phyloP scores from a whole-genome alignment of 2,329 filamentous ascomycete genomes.

The Hypocreales sp. region DNA sequence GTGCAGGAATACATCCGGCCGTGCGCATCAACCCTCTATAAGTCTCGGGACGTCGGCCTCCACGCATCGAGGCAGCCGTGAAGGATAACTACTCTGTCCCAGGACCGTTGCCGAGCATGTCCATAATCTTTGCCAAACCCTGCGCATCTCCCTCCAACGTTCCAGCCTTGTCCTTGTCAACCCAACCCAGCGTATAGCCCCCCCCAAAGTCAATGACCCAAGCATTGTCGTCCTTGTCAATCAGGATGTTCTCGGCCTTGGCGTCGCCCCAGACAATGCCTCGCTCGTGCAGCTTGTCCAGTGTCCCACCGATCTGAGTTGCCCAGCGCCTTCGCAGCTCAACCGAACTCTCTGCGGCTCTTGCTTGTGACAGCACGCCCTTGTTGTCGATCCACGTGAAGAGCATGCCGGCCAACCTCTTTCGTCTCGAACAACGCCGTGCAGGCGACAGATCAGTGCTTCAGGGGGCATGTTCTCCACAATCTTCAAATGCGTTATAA shows the following conservation, averaged over 20 bases:
- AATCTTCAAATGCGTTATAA: no score
- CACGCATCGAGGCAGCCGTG: background rate
- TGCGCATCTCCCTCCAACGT: slow-evolving; percentile 1
- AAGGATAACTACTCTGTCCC: no score
- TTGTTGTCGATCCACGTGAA: no score
- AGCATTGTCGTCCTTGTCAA: slow-evolving; percentile 11
- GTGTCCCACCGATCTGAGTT: slow-evolving; percentile 4
- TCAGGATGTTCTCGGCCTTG: slow-evolving; percentile 15
- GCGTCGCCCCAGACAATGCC: slow-evolving; percentile 16
- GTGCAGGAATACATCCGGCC: no score
- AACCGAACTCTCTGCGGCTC: slow-evolving; percentile 3
- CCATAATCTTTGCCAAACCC: no score
- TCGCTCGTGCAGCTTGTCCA: slow-evolving; percentile 6
- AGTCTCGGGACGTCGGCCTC: no score
- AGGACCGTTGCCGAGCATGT: no score
- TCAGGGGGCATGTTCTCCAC: no score
- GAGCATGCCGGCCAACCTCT: no score
- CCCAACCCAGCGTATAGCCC: slow-evolving; percentile 1
- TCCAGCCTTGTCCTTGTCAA: background rate
- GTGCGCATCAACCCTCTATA: no score
- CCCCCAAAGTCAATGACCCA: slow-evolving; percentile 15
- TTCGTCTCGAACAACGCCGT: no score
- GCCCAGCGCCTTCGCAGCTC: slow-evolving; percentile 6
- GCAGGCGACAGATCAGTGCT: no score
- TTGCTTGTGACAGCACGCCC: slow-evolving; percentile 1